Conservation (phyloP, 768 basidiomycete genomes). For the Leccinum pellstonianum region DNA sequence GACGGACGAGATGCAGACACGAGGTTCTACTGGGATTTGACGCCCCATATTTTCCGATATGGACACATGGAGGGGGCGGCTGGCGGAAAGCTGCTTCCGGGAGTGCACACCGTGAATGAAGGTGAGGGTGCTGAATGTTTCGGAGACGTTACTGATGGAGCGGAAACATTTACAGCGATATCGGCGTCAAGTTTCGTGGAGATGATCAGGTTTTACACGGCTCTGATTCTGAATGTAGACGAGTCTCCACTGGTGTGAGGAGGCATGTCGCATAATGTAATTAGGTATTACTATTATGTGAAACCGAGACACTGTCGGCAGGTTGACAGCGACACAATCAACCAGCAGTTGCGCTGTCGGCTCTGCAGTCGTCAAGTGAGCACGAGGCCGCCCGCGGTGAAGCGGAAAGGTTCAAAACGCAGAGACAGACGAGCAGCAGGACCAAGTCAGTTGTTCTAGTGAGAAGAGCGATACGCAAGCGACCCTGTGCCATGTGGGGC, state of each 20-base stretch:
- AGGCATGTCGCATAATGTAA: not conserved
- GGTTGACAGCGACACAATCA: not conserved
- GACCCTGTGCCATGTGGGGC: not conserved
- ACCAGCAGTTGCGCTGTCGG: not conserved
- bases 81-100: slow-evolving; percentile 32
- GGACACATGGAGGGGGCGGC: slow-evolving; percentile 34
- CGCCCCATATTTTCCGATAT: slow-evolving; percentile 70
- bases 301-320: not conserved
- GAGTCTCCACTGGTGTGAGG: slow-evolving; percentile 37
- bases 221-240: slow-evolving; percentile 66
- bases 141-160: not conserved
- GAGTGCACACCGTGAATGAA: slow-evolving; percentile 75
- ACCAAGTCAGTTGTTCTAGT: not conserved
- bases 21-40: slow-evolving; percentile 44
- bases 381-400: not conserved
- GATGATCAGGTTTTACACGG: slow-evolving; percentile 63
- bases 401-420: not conserved
- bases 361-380: not conserved
- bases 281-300: not conserved
- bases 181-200: slow-evolving; percentile 54
- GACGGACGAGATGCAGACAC: slow-evolving; percentile 35
- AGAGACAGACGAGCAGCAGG: not conserved
- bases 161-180: slow-evolving; percentile 33
- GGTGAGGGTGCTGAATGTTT: slow-evolving; percentile 37
- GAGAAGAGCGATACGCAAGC: not conserved